Evolutionary conservation across 805 yeast species (phyloP), one percentile per base, ranked within the genome.

Genomic region (Starmerella kuoi): DNA sequence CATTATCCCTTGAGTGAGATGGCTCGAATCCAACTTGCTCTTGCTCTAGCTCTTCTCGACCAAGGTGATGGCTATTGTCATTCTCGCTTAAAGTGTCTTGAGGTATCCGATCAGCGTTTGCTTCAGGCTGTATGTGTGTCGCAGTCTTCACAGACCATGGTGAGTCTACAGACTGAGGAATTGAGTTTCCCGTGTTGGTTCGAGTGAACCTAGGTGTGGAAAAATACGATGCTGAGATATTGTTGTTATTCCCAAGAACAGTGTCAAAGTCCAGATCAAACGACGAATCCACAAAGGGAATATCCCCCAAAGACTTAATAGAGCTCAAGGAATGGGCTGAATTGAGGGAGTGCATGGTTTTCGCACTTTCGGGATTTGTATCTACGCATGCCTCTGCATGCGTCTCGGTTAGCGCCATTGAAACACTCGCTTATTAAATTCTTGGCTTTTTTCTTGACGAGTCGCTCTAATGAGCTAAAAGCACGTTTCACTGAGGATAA

Each of bases 291-390:
- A 53, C 56, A 11, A 44, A 42, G 3, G 58, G 56, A 28, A 54
- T 53, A 26, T 54, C 58, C 5, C 55, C 40, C 35, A 53, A 38
- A 11, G 53, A 47, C 18, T 44, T 47, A n/a, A 54, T 52, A n/a
- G 49, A 44, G 7, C 24, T 34, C 15, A 27, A 31, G 8, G 48
- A 38, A 11, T 20, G 35, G 5, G 28, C 15, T 7, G 44, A 35
- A 3, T 26, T 20, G 9, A 37, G 7, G 17, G 43, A 27, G 4
- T 35, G 25, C 15, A 24, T 27, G 18, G 35, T 19, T 23, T 12
- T 12, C 19, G 26, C 3, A 31, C 23, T 26, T n/a, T 12, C 36
- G 7, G 38, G 5, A 8, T 21, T 5, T 7, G 15, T n/a, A 7
- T 15, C 35, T 6, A 23, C n/a, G 12, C 22, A 19, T n/a, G 9